Evolutionary conservation across 495 filamentous ascomycete species (phyloP).

Genomic region (Penicillium daleae): DNA sequence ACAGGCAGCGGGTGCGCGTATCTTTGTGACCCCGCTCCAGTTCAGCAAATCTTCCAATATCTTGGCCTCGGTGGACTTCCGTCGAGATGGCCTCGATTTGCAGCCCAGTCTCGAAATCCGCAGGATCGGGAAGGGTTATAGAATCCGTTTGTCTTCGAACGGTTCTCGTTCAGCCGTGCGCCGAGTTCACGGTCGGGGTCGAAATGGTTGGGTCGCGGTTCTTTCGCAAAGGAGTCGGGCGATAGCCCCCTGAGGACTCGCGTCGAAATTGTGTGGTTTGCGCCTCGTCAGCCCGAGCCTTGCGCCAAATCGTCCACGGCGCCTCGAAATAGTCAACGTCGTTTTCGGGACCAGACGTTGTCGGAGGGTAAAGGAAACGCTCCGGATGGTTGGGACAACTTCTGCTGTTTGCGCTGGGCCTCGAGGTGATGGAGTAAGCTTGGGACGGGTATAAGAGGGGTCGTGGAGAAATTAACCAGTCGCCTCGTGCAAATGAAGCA

Average conservation of each 20-base stretch:
- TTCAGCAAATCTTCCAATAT: not conserved
- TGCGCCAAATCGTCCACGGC: not conserved
- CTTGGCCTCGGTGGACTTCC: not conserved
- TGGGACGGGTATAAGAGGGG: slow-evolving; percentile 8
- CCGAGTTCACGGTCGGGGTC: not conserved
- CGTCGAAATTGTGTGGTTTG: not conserved
- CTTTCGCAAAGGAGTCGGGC: not conserved
- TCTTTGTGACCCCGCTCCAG: not conserved
- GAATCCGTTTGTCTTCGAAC: not conserved
- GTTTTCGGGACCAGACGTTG: not conserved
- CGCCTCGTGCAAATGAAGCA: not conserved
- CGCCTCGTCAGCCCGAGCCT: not conserved
- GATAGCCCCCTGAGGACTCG: not conserved
- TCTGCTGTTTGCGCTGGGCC: not conserved
- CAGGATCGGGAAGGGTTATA: not conserved
- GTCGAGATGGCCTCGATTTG: not conserved
- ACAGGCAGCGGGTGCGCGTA: not conserved
- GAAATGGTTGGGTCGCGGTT: not conserved
- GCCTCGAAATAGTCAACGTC: not conserved
- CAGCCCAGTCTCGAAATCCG: not conserved
- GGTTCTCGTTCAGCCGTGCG: not conserved
- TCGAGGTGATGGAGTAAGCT: not conserved
- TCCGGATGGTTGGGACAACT: not conserved
- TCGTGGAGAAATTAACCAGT: not conserved
- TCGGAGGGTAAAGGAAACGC: not conserved